A percentile compares a stretch with the other conserved stretches of the same genome.
Evolutionary conservation across 2,329 filamentous ascomycete species (phyloP).

Genomic region (Ophiostoma montium): DNA sequence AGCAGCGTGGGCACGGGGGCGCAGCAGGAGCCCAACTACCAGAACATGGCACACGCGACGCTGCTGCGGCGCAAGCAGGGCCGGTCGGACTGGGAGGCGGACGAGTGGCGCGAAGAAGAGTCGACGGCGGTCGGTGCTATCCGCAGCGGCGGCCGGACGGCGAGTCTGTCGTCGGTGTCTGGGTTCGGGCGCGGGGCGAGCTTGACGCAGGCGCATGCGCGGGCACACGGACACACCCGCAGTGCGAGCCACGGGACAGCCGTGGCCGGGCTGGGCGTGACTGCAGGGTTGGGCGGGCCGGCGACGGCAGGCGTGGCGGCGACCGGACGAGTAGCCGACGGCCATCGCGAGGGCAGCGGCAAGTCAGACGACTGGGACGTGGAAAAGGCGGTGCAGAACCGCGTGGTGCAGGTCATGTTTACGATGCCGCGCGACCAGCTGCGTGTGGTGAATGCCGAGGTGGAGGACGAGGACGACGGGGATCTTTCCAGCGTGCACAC

Average conservation of each 20-base stretch:
- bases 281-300: not conserved
- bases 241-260: not conserved
- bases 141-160: constrained; percentile 6
- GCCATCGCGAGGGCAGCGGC: constrained; percentile 13
- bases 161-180: constrained; percentile 2
- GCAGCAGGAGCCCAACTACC: constrained; percentile 7
- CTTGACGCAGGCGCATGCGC: not conserved
- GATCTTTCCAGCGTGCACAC: constrained; percentile 5
- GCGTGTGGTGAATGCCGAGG: constrained; percentile 74
- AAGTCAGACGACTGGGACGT: constrained; percentile 55
- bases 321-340: constrained; percentile 2
- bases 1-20: constrained; percentile 14
- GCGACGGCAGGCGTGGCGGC: not conserved
- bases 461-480: constrained; percentile 20
- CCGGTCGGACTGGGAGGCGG: constrained; percentile 37
- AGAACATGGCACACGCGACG: constrained; percentile 27
- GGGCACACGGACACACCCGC: not conserved
- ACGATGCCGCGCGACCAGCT: constrained; percentile 79
- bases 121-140: constrained; percentile 10
- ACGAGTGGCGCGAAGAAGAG: constrained; percentile 39
- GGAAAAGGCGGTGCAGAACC: constrained; percentile 54
- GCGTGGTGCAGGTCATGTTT: constrained; percentile 76
- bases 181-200: not conserved
- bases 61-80: constrained; percentile 41
- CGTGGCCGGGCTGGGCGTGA: not conserved